Base-by-base conservation (phyloP, 2,329 filamentous ascomycete species). In the Akanthomyces dipterigenus region DNA sequence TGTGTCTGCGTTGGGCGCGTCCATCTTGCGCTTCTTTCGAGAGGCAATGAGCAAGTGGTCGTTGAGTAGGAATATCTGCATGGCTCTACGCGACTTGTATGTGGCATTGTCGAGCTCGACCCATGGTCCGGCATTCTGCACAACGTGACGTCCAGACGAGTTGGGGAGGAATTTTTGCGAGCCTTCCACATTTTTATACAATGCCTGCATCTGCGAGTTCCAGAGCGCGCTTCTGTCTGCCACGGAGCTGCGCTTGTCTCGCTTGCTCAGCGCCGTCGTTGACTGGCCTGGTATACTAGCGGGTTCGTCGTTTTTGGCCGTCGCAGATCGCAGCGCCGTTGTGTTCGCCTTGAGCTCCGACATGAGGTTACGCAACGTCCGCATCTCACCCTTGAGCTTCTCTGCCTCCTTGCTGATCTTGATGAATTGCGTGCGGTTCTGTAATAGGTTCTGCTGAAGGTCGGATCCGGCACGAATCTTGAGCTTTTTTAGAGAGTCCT, bases 371-470 rank as follows among this genome's bases (percentile, higher is more conserved):
- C 90, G 86, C 36, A 99, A 83, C 7, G 90, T 90, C 57, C 91
- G 86, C 95, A 99, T 98, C 74, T 99, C 95, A 60, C 86, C 86
- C 76, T 98, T 98, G 62, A 99, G 85, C 77, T 96, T 97, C 76
- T 99, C 95, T 2, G 96, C 95, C 77, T 99, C 95, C 76, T 98
- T 97, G 72, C 93, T 97, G 74, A 99, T 98, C 75, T 96, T 96
- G 80, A 99, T 98, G 71, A 99, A 99, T 70, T 98, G 95, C 0
- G 91, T 96, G 54, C 95, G 87, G 75, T 99, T 99, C 74, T 97
- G 93, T 75, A 96, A 93, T 55, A 99, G 89, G 75, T 93, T 98
- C 71, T 96, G 91, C 74, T 98, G 93, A 24, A 99, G 80, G 68
- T 98, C 93, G 54, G 86, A 82, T 5, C 89, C 88, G 9, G 91